Evolutionary conservation across 148 eudicot genomes (phyloP).

Genomic region (Camellia sinensis): DNA sequence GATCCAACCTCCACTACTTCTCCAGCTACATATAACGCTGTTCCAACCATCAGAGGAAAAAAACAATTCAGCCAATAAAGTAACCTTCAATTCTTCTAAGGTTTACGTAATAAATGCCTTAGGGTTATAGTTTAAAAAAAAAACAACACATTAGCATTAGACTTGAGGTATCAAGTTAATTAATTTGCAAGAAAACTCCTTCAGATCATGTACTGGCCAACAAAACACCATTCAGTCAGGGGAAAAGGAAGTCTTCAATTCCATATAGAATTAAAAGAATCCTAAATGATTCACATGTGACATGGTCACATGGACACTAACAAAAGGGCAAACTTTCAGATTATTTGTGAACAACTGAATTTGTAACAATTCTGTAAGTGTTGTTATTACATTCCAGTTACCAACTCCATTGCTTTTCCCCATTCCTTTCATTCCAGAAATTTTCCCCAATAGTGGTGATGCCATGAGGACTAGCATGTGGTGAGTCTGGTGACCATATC

Average conservation of each 20-base stretch:
- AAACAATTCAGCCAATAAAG: conserved; percentile 12
- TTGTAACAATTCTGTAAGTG: neutral
- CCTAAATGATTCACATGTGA: neutral
- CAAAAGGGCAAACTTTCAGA: neutral
- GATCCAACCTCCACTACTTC: conserved; percentile 70
- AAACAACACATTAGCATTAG: neutral
- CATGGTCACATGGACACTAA: neutral
- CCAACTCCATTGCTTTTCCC: neutral
- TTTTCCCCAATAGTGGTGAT: neutral
- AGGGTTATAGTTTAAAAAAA: neutral
- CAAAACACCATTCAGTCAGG: neutral
- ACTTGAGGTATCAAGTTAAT: neutral
- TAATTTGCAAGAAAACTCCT: neutral
- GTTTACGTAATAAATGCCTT: neutral
- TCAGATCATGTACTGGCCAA: neutral
- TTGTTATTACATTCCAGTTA: neutral
- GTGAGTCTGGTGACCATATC: neutral
- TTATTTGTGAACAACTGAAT: neutral
- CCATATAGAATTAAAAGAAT: neutral
- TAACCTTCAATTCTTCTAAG: neutral
- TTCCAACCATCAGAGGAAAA: conserved; percentile 14
- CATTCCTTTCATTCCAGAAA: neutral
- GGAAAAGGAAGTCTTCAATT: neutral
- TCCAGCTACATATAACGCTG: conserved; percentile 78
- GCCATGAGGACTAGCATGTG: neutral